Base-by-base conservation (phyloP, 2,329 filamentous ascomycete species). In the Golovinomyces cichoracearum region DNA sequence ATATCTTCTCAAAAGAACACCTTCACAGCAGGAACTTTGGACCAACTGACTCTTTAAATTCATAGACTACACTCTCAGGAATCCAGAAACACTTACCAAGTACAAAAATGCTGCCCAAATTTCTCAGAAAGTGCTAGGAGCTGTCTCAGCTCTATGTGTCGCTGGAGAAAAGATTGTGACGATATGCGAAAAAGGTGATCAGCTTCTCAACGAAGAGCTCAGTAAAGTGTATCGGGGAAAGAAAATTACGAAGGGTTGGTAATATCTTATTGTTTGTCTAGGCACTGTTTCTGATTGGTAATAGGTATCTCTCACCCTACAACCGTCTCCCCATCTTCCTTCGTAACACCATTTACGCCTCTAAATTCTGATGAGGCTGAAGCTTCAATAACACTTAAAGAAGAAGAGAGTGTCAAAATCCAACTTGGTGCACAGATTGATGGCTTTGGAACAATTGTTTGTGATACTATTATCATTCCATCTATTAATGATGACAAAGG, bases 381-480 rank as follows among this genome's bases (percentile, higher is more conserved):
- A 70, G 83, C 88, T 53, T 74, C 72, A 50, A 71, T 73, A 45
- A 76, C 78, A 60, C 72, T 98, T 58, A 83, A 93, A 69, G 73
- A 79, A 47, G 81, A 78, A 53, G 90, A 98, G 68, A 68, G 83
- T 53, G 74, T 93, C 67, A 98, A 98, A 76, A 90, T 98, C 63
- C 90, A 98, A 68, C 76, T 98, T n/a, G 90, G 90, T 61, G 90
- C 90, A 48, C 90, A 98, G 69, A 94, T 98, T 54, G 84, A 95
- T 67, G 90, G 90, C 49, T 93, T 95, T 61, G 85, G 84, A 58
- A 82, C 88, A 57, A 94, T 98, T 62, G 83, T 94, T 58, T 94
- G 90, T 68, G 82, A 94, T 66, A 93, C 84, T 51, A 72, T 95
- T 56, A 65, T 94, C 51, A 79, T 92, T 47, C 70, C 71, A 45